Evolutionary conservation across 495 filamentous ascomycete genomes (phyloP), one percentile per base, ranked within the genome.

Genomic region (Rostrohypoxylon terebratum): DNA sequence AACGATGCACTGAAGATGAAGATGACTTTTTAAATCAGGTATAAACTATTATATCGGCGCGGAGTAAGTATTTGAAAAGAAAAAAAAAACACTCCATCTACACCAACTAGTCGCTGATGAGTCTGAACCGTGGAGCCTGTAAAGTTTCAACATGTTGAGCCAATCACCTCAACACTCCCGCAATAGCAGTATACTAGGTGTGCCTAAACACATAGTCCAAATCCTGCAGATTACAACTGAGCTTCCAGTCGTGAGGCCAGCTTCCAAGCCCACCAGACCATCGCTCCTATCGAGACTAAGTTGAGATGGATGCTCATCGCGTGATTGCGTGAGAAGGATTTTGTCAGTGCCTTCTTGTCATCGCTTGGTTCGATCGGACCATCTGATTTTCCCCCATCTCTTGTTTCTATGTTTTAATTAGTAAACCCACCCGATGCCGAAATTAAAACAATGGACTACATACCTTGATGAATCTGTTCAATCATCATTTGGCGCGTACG

Each of bases 251-350:
- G 79, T 1, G 69, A 77, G 0, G 80, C 83, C 68, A 89, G 66
- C 48, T 77, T 77, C 71, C 82, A 82, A 0, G 84, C 86, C 78
- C 88, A 88, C 69, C 80, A 81, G 6, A 88, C 25, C 34, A 84
- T 85, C 6, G 84, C 84, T 1, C 81, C 78, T 55, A 88, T 78
- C 0, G 83, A 80, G 31, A 88, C 76, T 13, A 87, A 69, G 73
- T 89, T 89, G 5, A 88, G 59, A 71, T 89, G 86, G 51, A 88
- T 88, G 16, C 77, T 79, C 83, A 87, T 88, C 4, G 86, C 86
- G 67, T 90, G 86, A 51, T 81, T 83, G 5, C 72, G 69, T 6
- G 80, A 77, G 62, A 90, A 89, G 2, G 59, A 66, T n/a, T 79
- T 79, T 67, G 83, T 86, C 0, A 83, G 67, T 20, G 62, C 67